Evolutionary conservation across 164 flowering plant species (phyloP).

Genomic region (Vitis vinifera): ASM3070453v1 NC_081822.1:23827001-23827500

Average conservation of each 20-base stretch:
- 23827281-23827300: slow-evolving; percentile 65
- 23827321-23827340: slow-evolving; percentile 77
- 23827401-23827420: too few relatives aligned
- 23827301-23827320: slow-evolving; percentile 74
- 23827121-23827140: not conserved
- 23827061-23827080: not conserved
- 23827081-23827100: not conserved
- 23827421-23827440: not conserved
- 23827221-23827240: slow-evolving; percentile 63
- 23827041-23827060: too few relatives aligned
- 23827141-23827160: too few relatives aligned
- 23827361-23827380: slow-evolving; percentile 49
- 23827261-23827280: slow-evolving; percentile 70
- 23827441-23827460: not conserved
- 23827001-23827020: not conserved
- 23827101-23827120: too few relatives aligned
- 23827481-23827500: too few relatives aligned
- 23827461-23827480: not conserved
- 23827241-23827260: slow-evolving; percentile 83
- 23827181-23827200: too few relatives aligned
- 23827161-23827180: too few relatives aligned
- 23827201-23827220: not conserved
- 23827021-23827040: too few relatives aligned
- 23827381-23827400: not conserved
- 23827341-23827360: slow-evolving; percentile 92